Conservation (phyloP, 768 basidiomycete genomes). For the Trametes coccinea region DNA sequence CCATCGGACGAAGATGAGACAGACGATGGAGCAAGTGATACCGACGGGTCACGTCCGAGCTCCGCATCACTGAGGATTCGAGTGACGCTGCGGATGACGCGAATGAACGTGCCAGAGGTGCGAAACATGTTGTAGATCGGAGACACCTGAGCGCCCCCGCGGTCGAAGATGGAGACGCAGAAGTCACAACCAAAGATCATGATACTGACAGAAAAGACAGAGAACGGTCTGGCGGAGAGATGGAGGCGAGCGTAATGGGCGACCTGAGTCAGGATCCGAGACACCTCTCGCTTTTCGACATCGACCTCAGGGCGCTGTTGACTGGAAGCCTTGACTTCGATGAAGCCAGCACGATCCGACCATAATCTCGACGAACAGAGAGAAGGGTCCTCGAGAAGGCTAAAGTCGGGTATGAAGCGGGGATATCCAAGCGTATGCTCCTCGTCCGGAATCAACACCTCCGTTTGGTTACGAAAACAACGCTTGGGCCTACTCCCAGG, state of each 20-base stretch:
- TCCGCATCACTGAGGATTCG: constrained; percentile 5
- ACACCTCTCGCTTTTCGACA: neutral
- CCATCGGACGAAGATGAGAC: neutral
- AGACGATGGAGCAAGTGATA: neutral
- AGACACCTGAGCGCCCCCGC: constrained; percentile 32
- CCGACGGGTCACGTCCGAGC: constrained; percentile 13
- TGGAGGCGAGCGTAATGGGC: constrained; percentile 32
- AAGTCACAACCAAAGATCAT: constrained; percentile 34
- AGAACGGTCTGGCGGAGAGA: constrained; percentile 32
- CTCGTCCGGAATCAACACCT: neutral
- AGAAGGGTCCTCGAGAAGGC: neutral
- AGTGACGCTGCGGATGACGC: constrained; percentile 26
- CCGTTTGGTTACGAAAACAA: neutral
- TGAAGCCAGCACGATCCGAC: neutral
- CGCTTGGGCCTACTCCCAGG: neutral
- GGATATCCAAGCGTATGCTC: neutral
- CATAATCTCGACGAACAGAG: neutral
- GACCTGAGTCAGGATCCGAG: constrained; percentile 4
- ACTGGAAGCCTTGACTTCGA: neutral
- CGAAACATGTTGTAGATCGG: constrained; percentile 27
- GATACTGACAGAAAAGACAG: constrained; percentile 32
- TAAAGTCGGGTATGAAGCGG: neutral
- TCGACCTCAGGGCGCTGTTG: neutral
- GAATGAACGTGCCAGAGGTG: constrained; percentile 28
- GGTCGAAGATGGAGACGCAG: constrained; percentile 35